A percentile compares a stretch with the other conserved stretches of the same genome.
Conservation (phyloP, 129 eudicot genomes). For the Silybum marianum region DNA sequence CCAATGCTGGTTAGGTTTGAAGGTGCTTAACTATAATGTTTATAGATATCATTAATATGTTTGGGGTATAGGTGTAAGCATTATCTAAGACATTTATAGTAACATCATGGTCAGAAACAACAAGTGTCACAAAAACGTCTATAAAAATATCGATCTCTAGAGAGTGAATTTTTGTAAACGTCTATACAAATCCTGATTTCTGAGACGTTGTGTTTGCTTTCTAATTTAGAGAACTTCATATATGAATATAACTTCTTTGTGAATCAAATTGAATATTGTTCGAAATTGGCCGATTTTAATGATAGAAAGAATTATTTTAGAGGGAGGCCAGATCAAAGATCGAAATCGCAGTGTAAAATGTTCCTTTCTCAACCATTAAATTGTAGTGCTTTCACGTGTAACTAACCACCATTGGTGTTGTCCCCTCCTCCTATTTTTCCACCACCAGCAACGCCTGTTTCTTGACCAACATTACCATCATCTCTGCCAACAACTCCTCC, state of each 20-base stretch:
- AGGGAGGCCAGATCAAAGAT: conserved; percentile 46
- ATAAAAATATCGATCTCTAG: too few species aligned
- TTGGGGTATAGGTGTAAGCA: too few species aligned
- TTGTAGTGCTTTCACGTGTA: conserved; percentile 44
- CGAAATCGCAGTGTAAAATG: conserved; percentile 40
- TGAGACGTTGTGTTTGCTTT: conserved; percentile 47
- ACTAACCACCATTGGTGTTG: neutral
- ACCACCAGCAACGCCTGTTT: neutral
- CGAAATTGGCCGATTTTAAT: conserved; percentile 37
- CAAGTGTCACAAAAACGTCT: too few species aligned
- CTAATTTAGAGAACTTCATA: conserved; percentile 35
- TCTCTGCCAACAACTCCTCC: conserved; percentile 14
- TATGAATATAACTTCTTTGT: conserved; percentile 54
- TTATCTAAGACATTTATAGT: too few species aligned
- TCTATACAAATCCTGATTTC: conserved; percentile 19
- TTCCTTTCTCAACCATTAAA: conserved; percentile 41
- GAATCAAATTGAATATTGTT: conserved; percentile 27
- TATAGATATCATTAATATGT: too few species aligned
- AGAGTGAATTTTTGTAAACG: too few species aligned
- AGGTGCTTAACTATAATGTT: too few species aligned
- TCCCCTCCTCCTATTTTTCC: neutral
- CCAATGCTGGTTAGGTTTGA: too few species aligned
- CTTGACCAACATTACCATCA: conserved; percentile 23
- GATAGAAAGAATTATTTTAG: conserved; percentile 53
- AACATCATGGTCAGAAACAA: too few species aligned